Base-by-base conservation (phyloP, 768 basidiomycete species). In the Boletus reticuloceps region DNA sequence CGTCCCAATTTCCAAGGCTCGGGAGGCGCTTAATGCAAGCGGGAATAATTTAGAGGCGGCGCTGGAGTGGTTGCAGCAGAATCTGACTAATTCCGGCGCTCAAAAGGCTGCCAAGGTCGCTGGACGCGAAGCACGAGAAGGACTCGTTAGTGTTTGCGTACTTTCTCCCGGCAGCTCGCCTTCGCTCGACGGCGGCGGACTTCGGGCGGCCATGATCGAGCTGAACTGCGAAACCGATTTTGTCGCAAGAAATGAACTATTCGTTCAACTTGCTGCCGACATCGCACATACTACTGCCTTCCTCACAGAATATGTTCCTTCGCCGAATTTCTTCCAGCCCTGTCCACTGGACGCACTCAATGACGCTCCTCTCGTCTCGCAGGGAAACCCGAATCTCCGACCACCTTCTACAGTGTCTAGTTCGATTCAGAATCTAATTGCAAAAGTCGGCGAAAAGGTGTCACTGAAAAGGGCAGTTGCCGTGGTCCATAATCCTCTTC, bases 161-260 rank as follows among this genome's bases (percentile, higher is more conserved):
- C 79, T 96, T 22, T 85, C 89, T 17, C 75, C 80, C 14, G 90
- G 88, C 16, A 72, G 74, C 20, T 78, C 77, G 17, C 59, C 73
- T 34, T 69, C 64, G 37, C 58, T 60, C 37, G 70, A 72, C 8
- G 69, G 69, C 19, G 79, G 78, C 2, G 78, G 81, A 38, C 72
- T 90, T 36, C 82, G 91, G 37, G 93, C 89, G 12, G 85, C 88
- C 19, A 89, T 97, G 82, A 76, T 98, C 53, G 95, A 98, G 71
- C 77, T 97, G 57, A 92, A 91, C 62, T 98, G 95, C 75, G 95
- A 98, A 75, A 97, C 95, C 50, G 95, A 98, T 74, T 98, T 97
- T 68, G 95, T 98, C 29, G 91, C 86, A 22, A 75, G 91, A 59
- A 95, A 92, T 63, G 82, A 87, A 54, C 76, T 93, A 13, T 98